A percentile compares a stretch with the other conserved stretches of the same genome.
These are phyloP conservation scores for Maudiozyma barnettii DNA, from an alignment of 805 yeast species.

Conservation along the genomic window DNA sequence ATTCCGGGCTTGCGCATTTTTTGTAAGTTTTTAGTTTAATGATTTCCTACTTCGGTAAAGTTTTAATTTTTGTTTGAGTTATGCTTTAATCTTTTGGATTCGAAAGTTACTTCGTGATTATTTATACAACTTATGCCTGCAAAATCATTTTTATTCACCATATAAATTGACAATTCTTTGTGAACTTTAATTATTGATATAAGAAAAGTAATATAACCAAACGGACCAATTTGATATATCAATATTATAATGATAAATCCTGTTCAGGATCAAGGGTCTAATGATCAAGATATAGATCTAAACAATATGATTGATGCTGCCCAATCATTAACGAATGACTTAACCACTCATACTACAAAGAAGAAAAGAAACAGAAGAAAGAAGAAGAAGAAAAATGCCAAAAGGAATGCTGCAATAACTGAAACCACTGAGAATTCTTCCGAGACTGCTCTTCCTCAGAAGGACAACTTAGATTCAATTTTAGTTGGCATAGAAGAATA, in stretches of 20 bases:
- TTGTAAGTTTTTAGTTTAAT: too few relatives aligned
- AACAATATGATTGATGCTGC: conserved; percentile 22
- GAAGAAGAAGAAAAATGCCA: conserved; percentile 5
- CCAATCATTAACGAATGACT: conserved; percentile 12
- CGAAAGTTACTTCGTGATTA: too few relatives aligned
- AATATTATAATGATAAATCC: not conserved
- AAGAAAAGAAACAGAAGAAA: conserved; percentile 5
- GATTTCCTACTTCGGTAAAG: too few relatives aligned
- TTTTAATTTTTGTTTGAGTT: too few relatives aligned
- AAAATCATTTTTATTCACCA: too few relatives aligned
- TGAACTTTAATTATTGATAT: too few relatives aligned
- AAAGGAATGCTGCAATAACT: not conserved
- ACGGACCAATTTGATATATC: not conserved
- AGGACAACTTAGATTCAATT: conserved; percentile 11
- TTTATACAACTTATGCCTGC: too few relatives aligned
- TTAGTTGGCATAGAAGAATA: conserved; percentile 15
- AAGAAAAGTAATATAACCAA: too few relatives aligned
- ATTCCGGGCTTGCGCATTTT: conserved; percentile 25
- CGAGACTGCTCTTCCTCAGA: not conserved
- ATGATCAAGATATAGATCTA: conserved; percentile 24
- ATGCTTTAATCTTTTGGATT: too few relatives aligned
- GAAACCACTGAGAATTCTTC: not conserved
- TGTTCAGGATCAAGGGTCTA: conserved; percentile 4
- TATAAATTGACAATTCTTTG: too few relatives aligned
- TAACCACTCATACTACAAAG: not conserved